Base-by-base conservation (phyloP, 2,329 filamentous ascomycete species). In the Drechslerella dactyloides region DNA sequence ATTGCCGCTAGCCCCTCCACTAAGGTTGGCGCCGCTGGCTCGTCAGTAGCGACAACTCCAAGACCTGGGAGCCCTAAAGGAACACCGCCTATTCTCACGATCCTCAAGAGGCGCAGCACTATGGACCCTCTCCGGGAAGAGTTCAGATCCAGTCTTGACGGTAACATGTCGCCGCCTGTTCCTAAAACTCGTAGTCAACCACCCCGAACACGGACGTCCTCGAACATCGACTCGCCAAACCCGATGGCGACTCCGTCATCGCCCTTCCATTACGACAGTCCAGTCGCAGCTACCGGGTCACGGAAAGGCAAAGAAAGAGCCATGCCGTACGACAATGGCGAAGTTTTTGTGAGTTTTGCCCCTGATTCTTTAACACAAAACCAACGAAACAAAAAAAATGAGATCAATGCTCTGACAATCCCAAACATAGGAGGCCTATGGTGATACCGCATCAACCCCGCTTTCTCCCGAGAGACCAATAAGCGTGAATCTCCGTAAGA, bases 391-490 rank as follows among this genome's bases (percentile, higher is more conserved):
- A n/a, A n/a, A n/a, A n/a, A n/a, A n/a, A n/a, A n/a, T n/a, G n/a
- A n/a, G n/a, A n/a, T n/a, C 0, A 42, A 3, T 11, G 33, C 40
- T 8, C 58, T 69, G 63, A 69, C 33, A 24, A 13, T 23, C 19
- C 10, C 27, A 21, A 7, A 51, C 27, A 48, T 51, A 76, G 69
- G 75, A 77, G 70, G 74, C 76, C 24, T 77, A 73, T 64, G 76
- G 75, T 2, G 74, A 76, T 48, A 75, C 69, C 48, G 69, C 64
- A 15, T 58, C 73, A 6, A 52, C 92, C 79, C 92, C 93, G 78
- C 88, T 90, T 78, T 97, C 94, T 77, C 94, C 94, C 62, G 96
- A 91, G 76, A 88, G 93, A 81, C 93, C 94, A 77, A 91, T 93
- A 78, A 97, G 92, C 83, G 62, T 68, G n/a, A 73, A 73, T n/a